phyloP scores from a whole-genome alignment of 768 basidiomycete species.

The Xerocomus spinulosus region DNA sequence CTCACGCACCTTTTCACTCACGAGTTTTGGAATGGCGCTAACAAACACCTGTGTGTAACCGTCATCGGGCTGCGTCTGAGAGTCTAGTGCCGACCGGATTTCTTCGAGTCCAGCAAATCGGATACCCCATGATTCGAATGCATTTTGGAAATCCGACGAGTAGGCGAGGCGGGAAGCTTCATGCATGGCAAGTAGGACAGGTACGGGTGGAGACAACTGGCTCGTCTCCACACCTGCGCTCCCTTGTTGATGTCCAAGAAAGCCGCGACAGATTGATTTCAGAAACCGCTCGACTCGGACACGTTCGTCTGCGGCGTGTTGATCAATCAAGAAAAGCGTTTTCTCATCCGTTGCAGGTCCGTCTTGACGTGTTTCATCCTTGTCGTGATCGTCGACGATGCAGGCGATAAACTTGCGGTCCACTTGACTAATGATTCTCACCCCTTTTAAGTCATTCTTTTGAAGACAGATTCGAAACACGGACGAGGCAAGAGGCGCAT shows the following conservation, averaged over 20 bases:
- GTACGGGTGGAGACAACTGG: constrained; percentile 49
- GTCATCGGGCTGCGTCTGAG: constrained; percentile 18
- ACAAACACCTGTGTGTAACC: constrained; percentile 66
- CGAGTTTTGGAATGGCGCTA: constrained; percentile 58
- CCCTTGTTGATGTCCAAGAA: constrained; percentile 40
- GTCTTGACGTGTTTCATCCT: constrained; percentile 15
- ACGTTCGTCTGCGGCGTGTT: constrained; percentile 98
- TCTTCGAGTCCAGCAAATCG: constrained; percentile 39
- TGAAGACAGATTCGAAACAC: constrained; percentile 38
- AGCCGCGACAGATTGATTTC: constrained; percentile 67
- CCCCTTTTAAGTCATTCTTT: constrained; percentile 50
- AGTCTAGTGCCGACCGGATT: constrained; percentile 17
- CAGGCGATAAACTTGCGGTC: constrained; percentile 91
- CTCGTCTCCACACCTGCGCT: constrained; percentile 36
- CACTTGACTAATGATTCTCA: constrained; percentile 73
- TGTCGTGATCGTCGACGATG: constrained; percentile 35
- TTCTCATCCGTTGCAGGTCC: constrained; percentile 14
- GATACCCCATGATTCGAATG: constrained; percentile 70
- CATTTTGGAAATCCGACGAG: constrained; percentile 38
- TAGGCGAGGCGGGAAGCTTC: constrained; percentile 52
- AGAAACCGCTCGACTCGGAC: constrained; percentile 85
- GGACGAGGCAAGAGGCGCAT: constrained; percentile 8
- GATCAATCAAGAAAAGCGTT: constrained; percentile 79
- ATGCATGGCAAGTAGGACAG: constrained; percentile 60
- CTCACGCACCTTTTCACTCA: constrained; percentile 57